A percentile compares a stretch with the other conserved stretches of the same genome.
Conservation (phyloP, 2,329 filamentous ascomycete genomes). For the Colletotrichum tropicicola region DNA sequence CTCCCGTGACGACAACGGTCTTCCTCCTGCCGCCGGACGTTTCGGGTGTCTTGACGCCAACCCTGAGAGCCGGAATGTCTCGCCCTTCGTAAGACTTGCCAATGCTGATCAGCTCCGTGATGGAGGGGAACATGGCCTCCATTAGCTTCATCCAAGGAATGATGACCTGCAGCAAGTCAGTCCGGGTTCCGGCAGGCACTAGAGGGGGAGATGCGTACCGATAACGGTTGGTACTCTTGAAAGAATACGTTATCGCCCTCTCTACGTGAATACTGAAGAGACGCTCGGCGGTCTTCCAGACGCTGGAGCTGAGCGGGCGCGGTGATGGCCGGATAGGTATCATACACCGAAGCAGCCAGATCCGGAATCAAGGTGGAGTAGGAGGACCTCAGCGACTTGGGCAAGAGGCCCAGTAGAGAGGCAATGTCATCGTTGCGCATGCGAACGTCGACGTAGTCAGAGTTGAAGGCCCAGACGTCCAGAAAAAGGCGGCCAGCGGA, state of each 20-base stretch:
- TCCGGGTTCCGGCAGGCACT: background rate
- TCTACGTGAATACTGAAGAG: constrained; percentile 41
- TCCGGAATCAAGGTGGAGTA: constrained; percentile 83
- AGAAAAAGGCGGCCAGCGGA: constrained; percentile 80
- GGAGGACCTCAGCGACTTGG: constrained; percentile 74
- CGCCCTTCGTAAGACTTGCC: constrained; percentile 90
- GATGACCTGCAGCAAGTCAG: constrained; percentile 56
- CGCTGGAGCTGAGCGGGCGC: constrained; percentile 32
- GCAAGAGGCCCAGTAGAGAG: constrained; percentile 82
- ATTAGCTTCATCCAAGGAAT: constrained; percentile 92
- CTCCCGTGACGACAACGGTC: constrained; percentile 84
- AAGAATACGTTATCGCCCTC: constrained; percentile 84
- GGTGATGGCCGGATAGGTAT: constrained; percentile 71
- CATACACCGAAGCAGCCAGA: constrained; percentile 78
- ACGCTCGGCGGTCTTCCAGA: constrained; percentile 37
- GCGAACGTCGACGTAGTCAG: constrained; percentile 85
- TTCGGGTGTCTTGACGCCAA: constrained; percentile 64
- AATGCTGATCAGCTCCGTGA: constrained; percentile 77
- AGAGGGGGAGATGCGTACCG: constrained; percentile 49
- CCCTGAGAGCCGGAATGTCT: constrained; percentile 82
- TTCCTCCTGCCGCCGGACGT: constrained; percentile 61
- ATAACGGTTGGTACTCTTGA: constrained; percentile 87
- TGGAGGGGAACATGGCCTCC: constrained; percentile 87
- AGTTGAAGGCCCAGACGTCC: constrained; percentile 89
- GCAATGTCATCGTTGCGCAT: constrained; percentile 79